Conservation (phyloP, 257 asterid genomes). For the Penstemon newberryi region DNA sequence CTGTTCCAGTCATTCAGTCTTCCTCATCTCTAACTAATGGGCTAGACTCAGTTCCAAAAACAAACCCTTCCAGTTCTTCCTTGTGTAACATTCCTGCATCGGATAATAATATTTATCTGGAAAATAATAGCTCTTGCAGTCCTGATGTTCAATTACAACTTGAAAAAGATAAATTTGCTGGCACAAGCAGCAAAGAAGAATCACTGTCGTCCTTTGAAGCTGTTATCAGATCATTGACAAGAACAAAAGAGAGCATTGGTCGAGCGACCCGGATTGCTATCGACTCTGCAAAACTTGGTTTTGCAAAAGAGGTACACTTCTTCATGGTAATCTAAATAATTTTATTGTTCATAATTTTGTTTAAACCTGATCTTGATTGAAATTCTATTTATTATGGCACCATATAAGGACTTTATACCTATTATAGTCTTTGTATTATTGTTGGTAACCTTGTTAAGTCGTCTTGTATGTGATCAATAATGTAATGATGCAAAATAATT, state of each 20-base stretch:
- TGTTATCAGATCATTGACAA: slow-evolving; percentile 61
- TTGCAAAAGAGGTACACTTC: slow-evolving; percentile 72
- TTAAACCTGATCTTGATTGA: slow-evolving; percentile 14
- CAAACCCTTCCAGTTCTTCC: slow-evolving; percentile 56
- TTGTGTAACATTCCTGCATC: slow-evolving; percentile 46
- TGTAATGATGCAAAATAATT: slow-evolving; percentile 3
- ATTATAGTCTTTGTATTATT: neutral
- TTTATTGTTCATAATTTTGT: slow-evolving; percentile 17
- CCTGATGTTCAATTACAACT: slow-evolving; percentile 52
- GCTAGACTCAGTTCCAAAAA: slow-evolving; percentile 46
- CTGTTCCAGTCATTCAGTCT: slow-evolving; percentile 50
- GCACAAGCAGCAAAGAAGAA: slow-evolving; percentile 61
- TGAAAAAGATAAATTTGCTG: slow-evolving; percentile 50
- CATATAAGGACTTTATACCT: neutral
- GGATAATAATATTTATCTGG: slow-evolving; percentile 43
- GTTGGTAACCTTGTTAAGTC: neutral
- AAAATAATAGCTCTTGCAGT: slow-evolving; percentile 48
- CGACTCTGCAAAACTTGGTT: slow-evolving; percentile 81
- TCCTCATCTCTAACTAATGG: slow-evolving; percentile 63
- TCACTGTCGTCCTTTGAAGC: slow-evolving; percentile 72
- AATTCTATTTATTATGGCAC: neutral
- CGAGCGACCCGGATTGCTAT: slow-evolving; percentile 84
- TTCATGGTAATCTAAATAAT: slow-evolving; percentile 1
- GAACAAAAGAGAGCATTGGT: slow-evolving; percentile 86
- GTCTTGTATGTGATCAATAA: slow-evolving; percentile 18